These are phyloP conservation scores for Ophiostoma quercus DNA, from an alignment of 2,329 filamentous ascomycete genomes.

Conservation along the genomic window DNA sequence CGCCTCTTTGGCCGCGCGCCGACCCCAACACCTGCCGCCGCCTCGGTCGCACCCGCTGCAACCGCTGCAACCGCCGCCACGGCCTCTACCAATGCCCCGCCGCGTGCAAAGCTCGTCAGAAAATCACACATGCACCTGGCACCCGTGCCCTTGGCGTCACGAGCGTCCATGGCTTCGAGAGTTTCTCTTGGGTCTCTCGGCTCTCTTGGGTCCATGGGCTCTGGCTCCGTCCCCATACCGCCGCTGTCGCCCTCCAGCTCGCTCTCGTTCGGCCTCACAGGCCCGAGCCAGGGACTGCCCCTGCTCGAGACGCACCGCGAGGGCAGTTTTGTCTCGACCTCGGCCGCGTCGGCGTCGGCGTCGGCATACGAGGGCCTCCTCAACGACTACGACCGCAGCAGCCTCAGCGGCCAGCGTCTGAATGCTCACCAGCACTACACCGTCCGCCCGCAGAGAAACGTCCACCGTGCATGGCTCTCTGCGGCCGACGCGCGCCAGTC, in stretches of 20 bases:
- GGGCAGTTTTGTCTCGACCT: constrained; percentile 18
- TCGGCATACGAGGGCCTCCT: constrained; percentile 25
- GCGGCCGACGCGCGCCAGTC: constrained; percentile 33
- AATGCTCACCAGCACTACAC: constrained; percentile 3
- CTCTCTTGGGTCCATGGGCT: neutral
- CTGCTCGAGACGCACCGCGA: constrained; percentile 12
- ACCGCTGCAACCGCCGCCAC: neutral
- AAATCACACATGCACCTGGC: constrained; percentile 8
- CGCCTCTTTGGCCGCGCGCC: constrained; percentile 25
- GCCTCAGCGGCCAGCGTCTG: constrained; percentile 1
- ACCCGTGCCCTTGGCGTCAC: neutral
- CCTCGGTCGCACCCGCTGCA: neutral
- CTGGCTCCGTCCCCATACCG: neutral
- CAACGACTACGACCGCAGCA: constrained; percentile 18
- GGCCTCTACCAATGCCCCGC: neutral
- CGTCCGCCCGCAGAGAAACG: constrained; percentile 12
- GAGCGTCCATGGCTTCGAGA: neutral
- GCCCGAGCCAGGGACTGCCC: neutral
- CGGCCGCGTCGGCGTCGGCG: constrained; percentile 16
- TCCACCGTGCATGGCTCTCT: constrained; percentile 24
- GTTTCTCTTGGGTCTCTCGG: neutral
- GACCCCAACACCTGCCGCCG: constrained; percentile 12
- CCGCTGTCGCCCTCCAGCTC: neutral
- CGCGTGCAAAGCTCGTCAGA: constrained; percentile 19
- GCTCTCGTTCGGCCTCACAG: neutral